Conservation (phyloP, 495 filamentous ascomycete genomes). For the Neurospora tetraspora region DNA sequence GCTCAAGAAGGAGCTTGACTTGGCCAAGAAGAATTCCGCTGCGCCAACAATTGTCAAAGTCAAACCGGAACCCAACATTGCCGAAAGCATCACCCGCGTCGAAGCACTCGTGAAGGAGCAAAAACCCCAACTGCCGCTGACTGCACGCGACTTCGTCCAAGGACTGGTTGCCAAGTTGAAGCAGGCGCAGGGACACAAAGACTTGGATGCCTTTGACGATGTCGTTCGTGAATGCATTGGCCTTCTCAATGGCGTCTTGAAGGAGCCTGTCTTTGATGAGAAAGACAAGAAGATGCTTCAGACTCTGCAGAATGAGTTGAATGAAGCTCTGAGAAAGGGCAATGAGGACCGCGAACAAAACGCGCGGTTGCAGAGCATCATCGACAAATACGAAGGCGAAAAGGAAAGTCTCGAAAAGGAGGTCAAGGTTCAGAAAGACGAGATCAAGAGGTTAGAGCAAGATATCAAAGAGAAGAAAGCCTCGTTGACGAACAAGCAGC, state of each 20-base stretch:
- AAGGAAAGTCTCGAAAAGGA: background rate
- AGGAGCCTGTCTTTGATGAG: background rate
- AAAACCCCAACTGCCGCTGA: background rate
- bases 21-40: background rate
- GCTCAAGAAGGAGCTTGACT: background rate
- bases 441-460: slow-evolving; percentile 1
- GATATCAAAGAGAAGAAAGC: background rate
- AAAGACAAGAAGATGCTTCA: background rate
- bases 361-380: background rate
- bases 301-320: background rate
- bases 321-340: background rate
- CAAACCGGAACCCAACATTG: background rate
- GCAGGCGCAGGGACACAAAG: background rate
- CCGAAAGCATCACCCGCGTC: background rate
- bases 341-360: background rate
- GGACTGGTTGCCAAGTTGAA: background rate
- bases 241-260: background rate
- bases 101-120: background rate
- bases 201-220: background rate
- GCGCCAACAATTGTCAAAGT: background rate
- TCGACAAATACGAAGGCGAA: background rate
- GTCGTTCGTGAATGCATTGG: background rate
- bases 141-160: background rate
- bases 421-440: slow-evolving; percentile 1
- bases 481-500: background rate